These are phyloP conservation scores for Apiospora rasikravindrae DNA, from an alignment of 2,329 filamentous ascomycete genomes.

Conservation along the genomic window DNA sequence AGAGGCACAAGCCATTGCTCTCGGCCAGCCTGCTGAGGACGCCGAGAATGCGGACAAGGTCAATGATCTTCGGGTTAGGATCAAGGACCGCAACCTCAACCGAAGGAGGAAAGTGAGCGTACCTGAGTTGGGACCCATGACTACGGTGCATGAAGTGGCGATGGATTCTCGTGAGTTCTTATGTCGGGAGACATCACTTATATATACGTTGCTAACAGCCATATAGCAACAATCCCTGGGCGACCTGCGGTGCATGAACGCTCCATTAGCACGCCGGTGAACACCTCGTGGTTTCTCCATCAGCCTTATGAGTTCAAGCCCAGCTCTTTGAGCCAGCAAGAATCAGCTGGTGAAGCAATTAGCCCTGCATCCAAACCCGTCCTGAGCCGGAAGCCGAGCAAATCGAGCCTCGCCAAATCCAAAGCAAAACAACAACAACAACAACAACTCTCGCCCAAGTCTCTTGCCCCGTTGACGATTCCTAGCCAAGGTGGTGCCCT, in stretches of 20 bases:
- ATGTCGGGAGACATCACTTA: constrained; percentile 18
- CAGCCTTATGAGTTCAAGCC: constrained; percentile 1
- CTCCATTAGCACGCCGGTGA: constrained; percentile 65
- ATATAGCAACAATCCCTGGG: constrained; percentile 68
- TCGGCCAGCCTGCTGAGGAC: constrained; percentile 46
- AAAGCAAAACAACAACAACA: neutral
- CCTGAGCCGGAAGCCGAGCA: constrained; percentile 18
- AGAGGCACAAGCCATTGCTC: constrained; percentile 40
- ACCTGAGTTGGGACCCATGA: constrained; percentile 70
- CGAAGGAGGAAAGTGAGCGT: constrained; percentile 68
- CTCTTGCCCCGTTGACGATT: constrained; percentile 62
- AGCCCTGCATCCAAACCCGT: constrained; percentile 30
- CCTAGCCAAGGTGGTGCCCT: constrained; percentile 45
- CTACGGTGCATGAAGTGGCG: constrained; percentile 68
- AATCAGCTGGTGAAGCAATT: constrained; percentile 30
- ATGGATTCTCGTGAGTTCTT: constrained; percentile 72
- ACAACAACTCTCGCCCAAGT: constrained; percentile 58
- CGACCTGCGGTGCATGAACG: constrained; percentile 68
- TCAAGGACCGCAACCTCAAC: constrained; percentile 62
- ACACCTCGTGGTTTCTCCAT: constrained; percentile 45
- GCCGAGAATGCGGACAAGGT: constrained; percentile 46
- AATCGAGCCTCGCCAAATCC: constrained; percentile 28
- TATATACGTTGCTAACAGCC: constrained; percentile 29
- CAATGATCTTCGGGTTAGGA: constrained; percentile 54
- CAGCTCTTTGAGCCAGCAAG: neutral